Conservation (phyloP, 148 eudicot genomes). For the Nyssa sinensis region DNA sequence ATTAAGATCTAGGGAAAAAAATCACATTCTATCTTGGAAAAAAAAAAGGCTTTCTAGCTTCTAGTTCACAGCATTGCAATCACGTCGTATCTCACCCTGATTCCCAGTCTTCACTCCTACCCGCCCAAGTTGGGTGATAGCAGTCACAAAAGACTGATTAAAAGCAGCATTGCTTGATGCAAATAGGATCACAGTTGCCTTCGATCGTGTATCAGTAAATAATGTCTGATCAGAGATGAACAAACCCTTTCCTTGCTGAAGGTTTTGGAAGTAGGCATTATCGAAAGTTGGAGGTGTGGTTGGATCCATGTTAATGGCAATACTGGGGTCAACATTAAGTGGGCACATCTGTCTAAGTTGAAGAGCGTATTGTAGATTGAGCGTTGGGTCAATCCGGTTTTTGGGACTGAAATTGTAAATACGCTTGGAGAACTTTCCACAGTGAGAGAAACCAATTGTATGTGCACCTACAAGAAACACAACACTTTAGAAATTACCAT, state of each 20-base stretch:
- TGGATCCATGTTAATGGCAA: constrained; percentile 71
- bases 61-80: constrained; percentile 35
- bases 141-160: constrained; percentile 44
- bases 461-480: constrained; percentile 53
- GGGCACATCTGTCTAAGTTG: constrained; percentile 60
- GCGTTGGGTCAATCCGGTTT: constrained; percentile 57
- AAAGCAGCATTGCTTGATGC: constrained; percentile 52
- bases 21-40: too few relatives aligned
- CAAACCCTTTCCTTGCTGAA: constrained; percentile 55
- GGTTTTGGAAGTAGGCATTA: constrained; percentile 60
- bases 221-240: constrained; percentile 65
- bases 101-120: constrained; percentile 64
- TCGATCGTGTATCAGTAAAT: constrained; percentile 45
- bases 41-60: too few relatives aligned
- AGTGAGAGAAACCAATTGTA: constrained; percentile 79
- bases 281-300: constrained; percentile 59
- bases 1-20: too few relatives aligned
- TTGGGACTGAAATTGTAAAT: constrained; percentile 43
- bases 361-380: constrained; percentile 44
- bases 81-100: constrained; percentile 63
- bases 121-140: constrained; percentile 71
- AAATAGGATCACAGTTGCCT: constrained; percentile 47
- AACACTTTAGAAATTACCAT: too few relatives aligned
- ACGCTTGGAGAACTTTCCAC: constrained; percentile 54
- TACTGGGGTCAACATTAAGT: constrained; percentile 51